phyloP scores from a whole-genome alignment of 1,284 basidiomycete genomes.

The Ustilago xerochloae region DNA sequence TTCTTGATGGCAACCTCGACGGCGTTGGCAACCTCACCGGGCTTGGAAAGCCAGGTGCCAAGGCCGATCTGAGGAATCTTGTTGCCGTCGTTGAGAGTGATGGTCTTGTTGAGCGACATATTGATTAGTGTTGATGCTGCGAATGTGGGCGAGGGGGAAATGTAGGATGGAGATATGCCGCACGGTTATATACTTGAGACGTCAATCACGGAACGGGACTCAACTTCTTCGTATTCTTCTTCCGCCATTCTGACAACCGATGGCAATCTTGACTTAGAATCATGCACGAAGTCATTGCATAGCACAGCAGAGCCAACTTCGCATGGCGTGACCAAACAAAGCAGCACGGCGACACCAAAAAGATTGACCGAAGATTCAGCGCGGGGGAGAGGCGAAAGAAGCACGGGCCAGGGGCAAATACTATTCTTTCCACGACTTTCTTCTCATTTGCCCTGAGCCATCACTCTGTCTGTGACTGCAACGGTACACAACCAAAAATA shows the following conservation, averaged over 20 bases:
- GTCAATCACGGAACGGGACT: too few species aligned
- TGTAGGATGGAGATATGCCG: background rate
- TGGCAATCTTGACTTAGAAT: background rate
- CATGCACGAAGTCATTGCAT: background rate
- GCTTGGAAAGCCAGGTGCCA: constrained; percentile 83
- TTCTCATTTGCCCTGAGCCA: background rate
- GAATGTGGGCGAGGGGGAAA: background rate
- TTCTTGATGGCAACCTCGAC: constrained; percentile 57
- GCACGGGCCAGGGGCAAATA: constrained; percentile 22
- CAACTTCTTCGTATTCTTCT: background rate
- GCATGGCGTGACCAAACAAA: constrained; percentile 7
- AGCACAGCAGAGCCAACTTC: background rate
- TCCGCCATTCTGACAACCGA: background rate
- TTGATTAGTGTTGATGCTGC: background rate
- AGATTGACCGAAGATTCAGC: constrained; percentile 16
- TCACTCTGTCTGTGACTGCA: too few species aligned
- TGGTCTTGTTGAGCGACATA: constrained; percentile 57
- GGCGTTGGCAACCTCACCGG: constrained; percentile 80
- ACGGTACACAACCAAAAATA: background rate
- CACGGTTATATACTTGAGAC: constrained; percentile 19
- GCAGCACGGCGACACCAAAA: background rate
- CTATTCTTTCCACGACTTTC: constrained; percentile 18
- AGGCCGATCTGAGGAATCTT: constrained; percentile 72
- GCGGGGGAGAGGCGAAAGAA: background rate
- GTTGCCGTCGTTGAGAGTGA: constrained; percentile 66